Conservation (phyloP, 148 eudicot genomes). For the Oxyria digyna region DNA sequence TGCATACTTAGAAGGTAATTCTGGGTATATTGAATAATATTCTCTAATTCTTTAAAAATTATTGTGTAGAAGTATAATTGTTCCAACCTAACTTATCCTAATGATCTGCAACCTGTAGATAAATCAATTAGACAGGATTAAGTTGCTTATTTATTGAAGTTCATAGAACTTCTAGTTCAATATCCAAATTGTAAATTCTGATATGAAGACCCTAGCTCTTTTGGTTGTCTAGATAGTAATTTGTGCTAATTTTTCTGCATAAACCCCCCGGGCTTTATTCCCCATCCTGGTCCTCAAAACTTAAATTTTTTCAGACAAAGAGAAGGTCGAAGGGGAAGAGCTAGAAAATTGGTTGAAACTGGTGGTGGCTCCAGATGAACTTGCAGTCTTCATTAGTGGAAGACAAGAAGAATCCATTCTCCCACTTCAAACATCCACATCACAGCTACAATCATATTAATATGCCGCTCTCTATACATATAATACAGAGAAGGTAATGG, state of each 20-base stretch:
- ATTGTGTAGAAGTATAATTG: too few relatives aligned
- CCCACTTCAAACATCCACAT: slow-evolving; percentile 27
- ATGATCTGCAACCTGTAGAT: background rate
- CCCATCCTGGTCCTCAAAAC: background rate
- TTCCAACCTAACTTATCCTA: background rate
- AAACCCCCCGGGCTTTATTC: background rate
- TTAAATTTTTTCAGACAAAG: slow-evolving; percentile 38
- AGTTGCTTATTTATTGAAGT: background rate
- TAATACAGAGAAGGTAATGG: background rate
- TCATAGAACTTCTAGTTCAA: background rate
- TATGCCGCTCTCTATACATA: background rate
- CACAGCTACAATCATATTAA: background rate
- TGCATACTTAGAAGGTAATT: slow-evolving; percentile 77
- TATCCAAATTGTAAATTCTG: background rate
- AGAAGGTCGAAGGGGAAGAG: slow-evolving; percentile 94
- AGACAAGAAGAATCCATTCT: slow-evolving; percentile 44
- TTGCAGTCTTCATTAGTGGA: slow-evolving; percentile 51
- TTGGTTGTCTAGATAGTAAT: background rate
- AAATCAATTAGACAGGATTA: background rate
- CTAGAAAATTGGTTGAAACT: slow-evolving; percentile 70
- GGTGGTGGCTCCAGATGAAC: slow-evolving; percentile 90
- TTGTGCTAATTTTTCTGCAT: background rate
- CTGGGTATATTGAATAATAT: too few relatives aligned
- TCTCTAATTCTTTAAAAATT: too few relatives aligned
- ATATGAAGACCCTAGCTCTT: background rate